Percentiles rank a stretch among this genome's conserved stretches.
Evolutionary conservation across 1,284 basidiomycete genomes (phyloP).

Genomic region (Pyrrhoderma lamaoense): DNA sequence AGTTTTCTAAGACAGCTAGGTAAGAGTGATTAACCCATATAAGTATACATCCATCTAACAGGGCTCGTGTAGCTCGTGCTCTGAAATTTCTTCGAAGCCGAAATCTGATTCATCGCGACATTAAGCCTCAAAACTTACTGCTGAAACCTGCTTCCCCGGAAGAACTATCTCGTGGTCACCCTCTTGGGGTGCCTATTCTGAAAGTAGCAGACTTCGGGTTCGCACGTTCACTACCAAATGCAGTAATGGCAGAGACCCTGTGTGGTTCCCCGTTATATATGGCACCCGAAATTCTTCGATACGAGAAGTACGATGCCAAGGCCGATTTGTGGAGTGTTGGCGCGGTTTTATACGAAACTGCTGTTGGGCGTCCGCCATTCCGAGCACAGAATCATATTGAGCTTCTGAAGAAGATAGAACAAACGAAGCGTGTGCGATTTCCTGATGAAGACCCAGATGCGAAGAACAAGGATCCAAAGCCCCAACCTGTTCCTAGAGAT

Average conservation of each 20-base stretch:
- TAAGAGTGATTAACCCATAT: conserved; percentile 29
- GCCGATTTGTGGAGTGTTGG: conserved; percentile 98
- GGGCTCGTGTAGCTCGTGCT: conserved; percentile 59
- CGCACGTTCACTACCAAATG: conserved; percentile 84
- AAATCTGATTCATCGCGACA: conserved; percentile 93
- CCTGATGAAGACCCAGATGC: conserved; percentile 74
- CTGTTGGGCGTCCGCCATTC: conserved; percentile 89
- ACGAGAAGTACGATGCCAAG: conserved; percentile 97
- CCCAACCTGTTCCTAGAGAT: conserved; percentile 66
- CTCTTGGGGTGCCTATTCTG: conserved; percentile 86
- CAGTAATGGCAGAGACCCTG: conserved; percentile 94
- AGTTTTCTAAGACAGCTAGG: conserved; percentile 92
- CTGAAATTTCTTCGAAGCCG: conserved; percentile 86
- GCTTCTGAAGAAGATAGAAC: conserved; percentile 88
- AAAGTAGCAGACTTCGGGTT: conserved; percentile 99
- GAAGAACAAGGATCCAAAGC: conserved; percentile 34
- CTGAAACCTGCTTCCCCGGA: conserved; percentile 76
- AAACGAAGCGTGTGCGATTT: conserved; percentile 80
- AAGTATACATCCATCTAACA: conserved; percentile 5
- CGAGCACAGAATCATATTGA: conserved; percentile 96
- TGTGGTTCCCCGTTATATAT: conserved; percentile 99
- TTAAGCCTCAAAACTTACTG: conserved; percentile 96
- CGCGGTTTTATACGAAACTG: conserved; percentile 95
- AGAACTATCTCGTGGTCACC: conserved; percentile 81
- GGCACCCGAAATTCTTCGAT: conserved; percentile 96